Conservation (phyloP, 495 filamentous ascomycete species). For the Xylaria intraflava region DNA sequence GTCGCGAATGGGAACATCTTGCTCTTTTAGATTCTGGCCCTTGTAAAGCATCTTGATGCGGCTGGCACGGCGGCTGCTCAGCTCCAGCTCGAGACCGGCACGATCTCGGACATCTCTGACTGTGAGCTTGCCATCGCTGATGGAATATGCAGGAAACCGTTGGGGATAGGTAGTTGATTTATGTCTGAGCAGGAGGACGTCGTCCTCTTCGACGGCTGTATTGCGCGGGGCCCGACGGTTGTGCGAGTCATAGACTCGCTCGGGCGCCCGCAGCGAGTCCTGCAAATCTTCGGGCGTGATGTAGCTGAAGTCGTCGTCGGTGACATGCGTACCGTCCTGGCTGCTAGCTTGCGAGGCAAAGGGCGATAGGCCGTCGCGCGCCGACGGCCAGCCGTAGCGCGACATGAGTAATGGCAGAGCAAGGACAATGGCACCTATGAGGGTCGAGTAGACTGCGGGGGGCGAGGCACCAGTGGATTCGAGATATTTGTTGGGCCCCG, state of each 20-base stretch:
- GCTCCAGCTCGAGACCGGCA: conserved; percentile 56
- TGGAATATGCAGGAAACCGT: conserved; percentile 74
- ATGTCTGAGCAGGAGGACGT: conserved; percentile 70
- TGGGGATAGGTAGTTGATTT: conserved; percentile 64
- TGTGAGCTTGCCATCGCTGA: conserved; percentile 66
- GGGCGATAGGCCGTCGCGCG: conserved; percentile 49
- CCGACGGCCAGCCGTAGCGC: conserved; percentile 51
- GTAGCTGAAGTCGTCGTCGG: conserved; percentile 74
- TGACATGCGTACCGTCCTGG: conserved; percentile 52
- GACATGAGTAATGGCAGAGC: conserved; percentile 53
- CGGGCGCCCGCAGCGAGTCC: conserved; percentile 29
- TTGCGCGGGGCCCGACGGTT: conserved; percentile 28
- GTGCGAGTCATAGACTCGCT: conserved; percentile 20
- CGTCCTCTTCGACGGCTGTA: conserved; percentile 50
- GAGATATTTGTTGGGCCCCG: conserved; percentile 50
- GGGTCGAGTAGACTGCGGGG: conserved; percentile 38
- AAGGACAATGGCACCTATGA: conserved; percentile 39
- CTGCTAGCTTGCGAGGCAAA: conserved; percentile 46
- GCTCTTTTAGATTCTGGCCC: conserved; percentile 66
- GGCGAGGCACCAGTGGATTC: conserved; percentile 42
- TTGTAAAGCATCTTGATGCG: conserved; percentile 75
- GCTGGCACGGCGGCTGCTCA: conserved; percentile 46
- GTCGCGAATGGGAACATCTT: conserved; percentile 54
- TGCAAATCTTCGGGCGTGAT: conserved; percentile 65
- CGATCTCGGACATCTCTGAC: conserved; percentile 60